These are phyloP conservation scores for Elaeis guineensis DNA, from an alignment of 176 grass and related monocot species.

Conservation along the genomic window DNA sequence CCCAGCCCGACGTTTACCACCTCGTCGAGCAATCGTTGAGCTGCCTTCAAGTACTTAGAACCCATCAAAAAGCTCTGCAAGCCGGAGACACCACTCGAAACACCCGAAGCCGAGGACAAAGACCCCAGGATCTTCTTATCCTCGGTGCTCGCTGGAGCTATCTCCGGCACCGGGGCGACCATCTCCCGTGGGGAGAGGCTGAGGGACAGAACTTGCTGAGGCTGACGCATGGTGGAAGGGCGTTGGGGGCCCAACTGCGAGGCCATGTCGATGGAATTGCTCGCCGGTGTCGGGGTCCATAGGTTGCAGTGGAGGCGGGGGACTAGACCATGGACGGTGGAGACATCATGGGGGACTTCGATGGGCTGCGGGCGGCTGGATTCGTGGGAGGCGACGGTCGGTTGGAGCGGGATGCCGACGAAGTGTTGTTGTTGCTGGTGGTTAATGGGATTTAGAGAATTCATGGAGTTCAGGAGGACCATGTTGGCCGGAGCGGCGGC, in stretches of 20 bases:
- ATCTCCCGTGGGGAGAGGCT: slow-evolving; percentile 77
- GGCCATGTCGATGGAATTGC: slow-evolving; percentile 18
- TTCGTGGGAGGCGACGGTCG: slow-evolving; percentile 9
- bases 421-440: slow-evolving; percentile 54
- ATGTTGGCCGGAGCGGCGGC: slow-evolving; percentile 52
- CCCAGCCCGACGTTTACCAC: slow-evolving; percentile 84
- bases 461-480: slow-evolving; percentile 84
- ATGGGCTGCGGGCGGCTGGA: not conserved
- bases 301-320: slow-evolving; percentile 45
- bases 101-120: slow-evolving; percentile 1
- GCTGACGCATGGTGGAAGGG: not conserved
- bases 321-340: not conserved
- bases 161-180: slow-evolving; percentile 28
- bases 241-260: slow-evolving; percentile 9
- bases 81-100: slow-evolving; percentile 8
- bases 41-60: slow-evolving; percentile 85
- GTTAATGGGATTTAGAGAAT: slow-evolving; percentile 48
- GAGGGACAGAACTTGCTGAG: slow-evolving; percentile 58
- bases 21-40: slow-evolving; percentile 84
- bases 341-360: not conserved
- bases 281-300: slow-evolving; percentile 31
- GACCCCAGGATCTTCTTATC: slow-evolving; percentile 25
- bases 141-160: slow-evolving; percentile 33
- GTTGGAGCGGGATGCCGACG: slow-evolving; percentile 75
- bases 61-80: slow-evolving; percentile 63